These are phyloP conservation scores for Cucurbita moschata DNA, from an alignment of 306 rosid genomes.

Conservation along the genomic window DNA sequence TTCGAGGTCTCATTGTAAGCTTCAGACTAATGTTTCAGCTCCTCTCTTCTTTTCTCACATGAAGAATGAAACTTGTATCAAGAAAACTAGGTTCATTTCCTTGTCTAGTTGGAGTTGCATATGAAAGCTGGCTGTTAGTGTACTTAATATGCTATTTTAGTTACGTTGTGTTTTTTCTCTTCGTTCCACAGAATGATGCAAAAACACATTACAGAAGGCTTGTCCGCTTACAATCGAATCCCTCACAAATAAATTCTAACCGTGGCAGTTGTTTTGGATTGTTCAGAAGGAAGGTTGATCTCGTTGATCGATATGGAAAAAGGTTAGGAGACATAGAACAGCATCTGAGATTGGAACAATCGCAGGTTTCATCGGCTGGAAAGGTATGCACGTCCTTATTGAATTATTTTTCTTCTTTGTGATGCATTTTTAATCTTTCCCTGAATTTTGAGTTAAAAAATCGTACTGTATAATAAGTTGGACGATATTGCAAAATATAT, in stretches of 20 bases:
- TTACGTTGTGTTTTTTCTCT: slow-evolving; percentile 1
- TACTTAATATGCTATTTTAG: not conserved
- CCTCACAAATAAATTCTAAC: slow-evolving; percentile 17
- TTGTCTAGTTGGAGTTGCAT: not conserved
- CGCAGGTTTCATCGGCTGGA: slow-evolving; percentile 49
- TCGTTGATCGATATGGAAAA: slow-evolving; percentile 48
- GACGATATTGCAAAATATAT: not conserved
- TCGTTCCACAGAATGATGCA: slow-evolving; percentile 40
- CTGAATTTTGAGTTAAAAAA: not conserved
- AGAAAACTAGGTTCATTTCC: not conserved
- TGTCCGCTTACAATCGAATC: slow-evolving; percentile 31
- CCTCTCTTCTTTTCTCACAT: slow-evolving; percentile 7
- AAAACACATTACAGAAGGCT: slow-evolving; percentile 32
- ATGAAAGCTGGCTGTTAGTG: slow-evolving; percentile 12
- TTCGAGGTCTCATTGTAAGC: slow-evolving; percentile 55
- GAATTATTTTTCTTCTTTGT: slow-evolving; percentile 12
- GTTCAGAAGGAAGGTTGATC: slow-evolving; percentile 35
- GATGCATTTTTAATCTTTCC: not conserved
- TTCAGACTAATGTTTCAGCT: not conserved
- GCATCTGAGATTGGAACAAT: slow-evolving; percentile 50
- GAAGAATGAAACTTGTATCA: slow-evolving; percentile 4
- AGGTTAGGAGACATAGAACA: slow-evolving; percentile 59
- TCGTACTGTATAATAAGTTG: not conserved
- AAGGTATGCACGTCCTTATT: slow-evolving; percentile 42
- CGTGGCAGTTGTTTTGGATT: slow-evolving; percentile 33